Evolutionary conservation across 495 filamentous ascomycete genomes (phyloP).

Genomic region (Letharia lupina): DNA sequence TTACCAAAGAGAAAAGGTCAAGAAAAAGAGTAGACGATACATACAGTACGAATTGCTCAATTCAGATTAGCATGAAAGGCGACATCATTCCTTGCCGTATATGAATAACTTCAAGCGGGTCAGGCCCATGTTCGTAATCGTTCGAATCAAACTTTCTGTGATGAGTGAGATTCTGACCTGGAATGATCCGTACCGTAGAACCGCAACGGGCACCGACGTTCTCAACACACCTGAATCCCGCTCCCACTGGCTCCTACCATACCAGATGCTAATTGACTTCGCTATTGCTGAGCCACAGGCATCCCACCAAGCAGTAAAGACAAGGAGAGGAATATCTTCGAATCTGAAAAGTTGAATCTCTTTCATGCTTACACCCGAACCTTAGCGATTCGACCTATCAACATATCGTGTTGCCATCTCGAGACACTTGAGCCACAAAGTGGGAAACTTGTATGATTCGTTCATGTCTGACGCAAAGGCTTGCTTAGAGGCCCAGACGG

Average conservation of each 20-base stretch:
- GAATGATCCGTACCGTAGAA: no score
- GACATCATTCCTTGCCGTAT: background rate
- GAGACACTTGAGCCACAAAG: background rate
- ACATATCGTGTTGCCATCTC: background rate
- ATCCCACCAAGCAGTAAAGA: background rate
- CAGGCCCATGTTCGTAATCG: no score
- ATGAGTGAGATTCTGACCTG: no score
- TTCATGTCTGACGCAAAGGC: no score
- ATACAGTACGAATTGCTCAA: background rate
- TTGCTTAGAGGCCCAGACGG: background rate
- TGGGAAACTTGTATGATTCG: no score
- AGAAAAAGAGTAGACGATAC: background rate
- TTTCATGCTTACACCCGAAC: background rate
- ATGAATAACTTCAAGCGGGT: no score
- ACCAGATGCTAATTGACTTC: no score
- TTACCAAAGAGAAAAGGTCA: background rate
- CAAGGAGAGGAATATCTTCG: background rate
- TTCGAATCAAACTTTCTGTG: no score
- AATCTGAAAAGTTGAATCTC: background rate
- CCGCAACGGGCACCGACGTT: no score
- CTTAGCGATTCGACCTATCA: background rate
- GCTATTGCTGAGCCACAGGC: background rate
- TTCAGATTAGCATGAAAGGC: background rate
- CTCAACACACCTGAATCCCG: no score
- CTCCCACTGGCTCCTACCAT: no score